A percentile compares a stretch with the other conserved stretches of the same genome.
These are phyloP conservation scores for Pleurotus eryngii DNA, from an alignment of 768 basidiomycete species.

Conservation along the genomic window DNA sequence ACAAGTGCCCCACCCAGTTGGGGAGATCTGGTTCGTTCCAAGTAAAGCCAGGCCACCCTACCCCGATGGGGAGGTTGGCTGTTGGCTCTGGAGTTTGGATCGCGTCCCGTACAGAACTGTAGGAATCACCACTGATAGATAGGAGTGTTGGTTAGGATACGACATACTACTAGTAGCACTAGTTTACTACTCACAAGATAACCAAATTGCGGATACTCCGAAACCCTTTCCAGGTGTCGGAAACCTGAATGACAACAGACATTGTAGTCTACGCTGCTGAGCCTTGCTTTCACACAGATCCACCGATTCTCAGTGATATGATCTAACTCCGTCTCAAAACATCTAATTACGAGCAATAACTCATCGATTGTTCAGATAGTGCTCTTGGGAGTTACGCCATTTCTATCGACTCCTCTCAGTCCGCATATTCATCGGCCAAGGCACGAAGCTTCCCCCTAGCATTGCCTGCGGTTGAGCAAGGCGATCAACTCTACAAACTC, in stretches of 20 bases:
- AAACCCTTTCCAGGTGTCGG: neutral
- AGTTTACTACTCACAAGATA: neutral
- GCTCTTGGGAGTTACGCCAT: neutral
- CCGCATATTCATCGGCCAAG: slow-evolving; percentile 55
- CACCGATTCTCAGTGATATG: too few species aligned
- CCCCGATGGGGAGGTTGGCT: slow-evolving; percentile 44
- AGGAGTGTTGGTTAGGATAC: neutral
- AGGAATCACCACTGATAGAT: slow-evolving; percentile 58
- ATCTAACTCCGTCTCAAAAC: too few species aligned
- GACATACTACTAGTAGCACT: too few species aligned
- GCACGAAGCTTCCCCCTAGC: slow-evolving; percentile 46
- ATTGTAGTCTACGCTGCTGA: neutral
- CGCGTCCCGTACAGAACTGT: slow-evolving; percentile 39
- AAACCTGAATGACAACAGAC: neutral
- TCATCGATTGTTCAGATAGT: too few species aligned
- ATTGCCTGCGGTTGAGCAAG: slow-evolving; percentile 39
- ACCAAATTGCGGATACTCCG: neutral
- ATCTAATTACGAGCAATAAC: too few species aligned
- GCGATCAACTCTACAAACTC: slow-evolving; percentile 54
- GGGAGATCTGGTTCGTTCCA: slow-evolving; percentile 44
- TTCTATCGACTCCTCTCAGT: slow-evolving; percentile 30
- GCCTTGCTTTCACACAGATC: too few species aligned
- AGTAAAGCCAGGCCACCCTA: slow-evolving; percentile 46
- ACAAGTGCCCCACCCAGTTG: slow-evolving; percentile 65
- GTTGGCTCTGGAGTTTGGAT: slow-evolving; percentile 27